Conservation (phyloP, 2,329 filamentous ascomycete genomes). For the Macroventuria anomochaeta region DNA sequence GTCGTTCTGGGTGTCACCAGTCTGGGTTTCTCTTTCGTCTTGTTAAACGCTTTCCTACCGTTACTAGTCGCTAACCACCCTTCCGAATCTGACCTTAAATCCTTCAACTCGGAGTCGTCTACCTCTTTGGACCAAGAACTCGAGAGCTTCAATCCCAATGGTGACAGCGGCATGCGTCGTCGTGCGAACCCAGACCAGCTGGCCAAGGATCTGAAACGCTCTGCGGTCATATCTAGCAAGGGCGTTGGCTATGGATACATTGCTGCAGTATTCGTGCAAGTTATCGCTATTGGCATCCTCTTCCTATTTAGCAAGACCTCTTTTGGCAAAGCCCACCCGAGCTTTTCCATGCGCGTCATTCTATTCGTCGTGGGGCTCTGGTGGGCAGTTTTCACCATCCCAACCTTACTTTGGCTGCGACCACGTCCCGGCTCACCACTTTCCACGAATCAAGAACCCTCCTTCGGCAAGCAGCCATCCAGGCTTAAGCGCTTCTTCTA, state of each 20-base stretch:
- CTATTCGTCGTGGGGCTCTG: conserved; percentile 82
- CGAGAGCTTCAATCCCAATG: conserved; percentile 38
- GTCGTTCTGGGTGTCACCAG: conserved; percentile 88
- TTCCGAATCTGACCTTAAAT: conserved; percentile 21
- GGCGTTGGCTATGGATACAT: conserved; percentile 91
- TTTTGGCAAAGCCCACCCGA: conserved; percentile 69
- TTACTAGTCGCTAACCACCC: conserved; percentile 85
- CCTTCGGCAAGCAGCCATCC: conserved; percentile 17
- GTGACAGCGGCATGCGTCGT: conserved; percentile 20
- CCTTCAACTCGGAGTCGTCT: conserved; percentile 17
- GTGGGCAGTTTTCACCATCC: conserved; percentile 89
- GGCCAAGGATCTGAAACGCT: conserved; percentile 75
- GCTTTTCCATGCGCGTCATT: conserved; percentile 80
- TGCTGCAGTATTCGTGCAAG: conserved; percentile 80
- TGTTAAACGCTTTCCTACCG: conserved; percentile 93
- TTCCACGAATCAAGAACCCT: conserved; percentile 29
- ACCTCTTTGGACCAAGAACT: conserved; percentile 16
- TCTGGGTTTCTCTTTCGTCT: conserved; percentile 91
- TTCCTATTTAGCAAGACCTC: conserved; percentile 56
- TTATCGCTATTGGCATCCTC: conserved; percentile 76
- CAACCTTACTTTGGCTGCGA: conserved; percentile 81
- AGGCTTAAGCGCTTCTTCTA: conserved; percentile 54
- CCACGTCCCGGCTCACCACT: conserved; percentile 86
- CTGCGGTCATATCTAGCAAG: conserved; percentile 83
- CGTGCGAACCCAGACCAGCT: conserved; percentile 30